These are phyloP conservation scores for Teunomyces barrocoloradensis DNA, from an alignment of 805 yeast genomes.

Conservation along the genomic window DNA sequence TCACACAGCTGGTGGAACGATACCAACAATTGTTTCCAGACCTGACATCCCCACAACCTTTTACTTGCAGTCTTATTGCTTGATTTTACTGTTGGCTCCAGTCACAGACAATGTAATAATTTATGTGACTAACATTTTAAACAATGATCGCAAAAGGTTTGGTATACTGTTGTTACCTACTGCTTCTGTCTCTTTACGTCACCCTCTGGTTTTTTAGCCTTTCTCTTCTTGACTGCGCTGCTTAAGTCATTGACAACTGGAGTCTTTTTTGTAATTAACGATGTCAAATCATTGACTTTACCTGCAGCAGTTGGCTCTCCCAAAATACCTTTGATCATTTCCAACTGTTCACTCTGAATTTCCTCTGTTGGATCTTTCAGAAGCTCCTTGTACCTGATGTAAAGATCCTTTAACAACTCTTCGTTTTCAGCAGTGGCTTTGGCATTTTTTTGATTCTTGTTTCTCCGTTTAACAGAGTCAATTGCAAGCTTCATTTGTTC, in stretches of 20 bases:
- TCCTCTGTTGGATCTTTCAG: conserved; percentile 50
- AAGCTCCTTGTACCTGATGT: conserved; percentile 55
- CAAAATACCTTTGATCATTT: conserved; percentile 54
- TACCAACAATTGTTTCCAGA: too few species aligned
- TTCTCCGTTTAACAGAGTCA: conserved; percentile 34
- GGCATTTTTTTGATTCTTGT: conserved; percentile 43
- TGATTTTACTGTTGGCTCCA: too few species aligned
- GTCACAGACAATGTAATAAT: too few species aligned
- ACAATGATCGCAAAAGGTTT: neutral
- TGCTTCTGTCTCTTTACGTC: conserved; percentile 1
- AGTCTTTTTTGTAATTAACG: conserved; percentile 55
- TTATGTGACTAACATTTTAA: too few species aligned
- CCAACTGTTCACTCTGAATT: conserved; percentile 48
- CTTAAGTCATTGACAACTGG: conserved; percentile 13
- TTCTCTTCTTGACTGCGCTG: conserved; percentile 53
- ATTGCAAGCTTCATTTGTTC: conserved; percentile 56
- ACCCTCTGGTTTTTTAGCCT: conserved; percentile 5
- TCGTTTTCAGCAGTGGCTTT: conserved; percentile 39
- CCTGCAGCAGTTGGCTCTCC: conserved; percentile 40
- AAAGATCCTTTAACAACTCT: conserved; percentile 55
- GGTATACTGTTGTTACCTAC: neutral
- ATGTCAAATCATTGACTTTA: conserved; percentile 57
- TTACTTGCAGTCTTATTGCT: too few species aligned
- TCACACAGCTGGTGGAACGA: too few species aligned
- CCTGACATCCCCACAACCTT: too few species aligned